Evolutionary conservation across 768 basidiomycete genomes (phyloP).

Genomic region (Lentinula aciculospora): DNA sequence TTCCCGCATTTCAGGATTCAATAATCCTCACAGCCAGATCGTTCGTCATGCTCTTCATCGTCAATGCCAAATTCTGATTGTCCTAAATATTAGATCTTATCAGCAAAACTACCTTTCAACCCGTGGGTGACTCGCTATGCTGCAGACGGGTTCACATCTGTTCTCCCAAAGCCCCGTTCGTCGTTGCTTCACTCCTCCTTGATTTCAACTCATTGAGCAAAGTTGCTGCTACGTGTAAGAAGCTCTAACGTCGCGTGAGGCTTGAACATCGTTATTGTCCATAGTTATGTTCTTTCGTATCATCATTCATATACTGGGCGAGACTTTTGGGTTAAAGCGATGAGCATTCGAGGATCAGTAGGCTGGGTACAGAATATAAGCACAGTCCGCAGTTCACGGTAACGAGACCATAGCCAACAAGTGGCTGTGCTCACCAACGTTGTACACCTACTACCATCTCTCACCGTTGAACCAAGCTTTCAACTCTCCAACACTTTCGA

Average conservation of each 20-base stretch:
- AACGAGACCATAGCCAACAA: neutral
- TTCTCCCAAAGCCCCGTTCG: too few species aligned
- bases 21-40: conserved; percentile 25
- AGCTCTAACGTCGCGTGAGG: conserved; percentile 64
- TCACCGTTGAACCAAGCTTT: too few species aligned
- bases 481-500: conserved; percentile 7
- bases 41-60: conserved; percentile 42
- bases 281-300: conserved; percentile 72
- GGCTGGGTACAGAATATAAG: conserved; percentile 13
- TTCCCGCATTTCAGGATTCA: conserved; percentile 25
- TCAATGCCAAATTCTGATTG: conserved; percentile 34
- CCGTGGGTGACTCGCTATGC: too few species aligned
- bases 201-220: too few species aligned
- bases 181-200: too few species aligned
- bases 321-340: conserved; percentile 7
- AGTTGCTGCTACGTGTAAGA: too few species aligned
- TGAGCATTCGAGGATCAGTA: conserved; percentile 7
- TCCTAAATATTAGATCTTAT: too few species aligned
- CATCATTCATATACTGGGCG: conserved; percentile 31
- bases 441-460: too few species aligned
- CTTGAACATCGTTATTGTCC: conserved; percentile 74
- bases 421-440: too few species aligned
- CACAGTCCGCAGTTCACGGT: conserved; percentile 7
- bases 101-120: too few species aligned
- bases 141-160: too few species aligned